Evolutionary conservation across 176 grass and related monocot genomes (phyloP).

Genomic region (Secale cereale): DNA sequence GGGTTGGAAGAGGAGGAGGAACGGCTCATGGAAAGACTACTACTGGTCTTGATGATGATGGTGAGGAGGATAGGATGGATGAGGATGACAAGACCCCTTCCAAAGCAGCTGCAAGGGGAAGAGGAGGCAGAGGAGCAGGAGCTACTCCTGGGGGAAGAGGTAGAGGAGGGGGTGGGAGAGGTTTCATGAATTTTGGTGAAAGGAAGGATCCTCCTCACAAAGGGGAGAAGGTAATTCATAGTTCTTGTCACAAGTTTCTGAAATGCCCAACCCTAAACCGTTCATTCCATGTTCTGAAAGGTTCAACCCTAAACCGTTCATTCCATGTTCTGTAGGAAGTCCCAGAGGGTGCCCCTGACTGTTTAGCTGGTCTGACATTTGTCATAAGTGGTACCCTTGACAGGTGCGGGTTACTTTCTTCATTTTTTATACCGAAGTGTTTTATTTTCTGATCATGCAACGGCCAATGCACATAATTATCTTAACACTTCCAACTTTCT

Average conservation of each 20-base stretch:
- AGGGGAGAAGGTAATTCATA: slow-evolving; percentile 83
- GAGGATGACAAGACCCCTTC: slow-evolving; percentile 38
- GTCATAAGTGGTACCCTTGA: slow-evolving; percentile 98
- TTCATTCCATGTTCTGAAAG: slow-evolving; percentile 30
- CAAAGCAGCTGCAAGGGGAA: slow-evolving; percentile 61
- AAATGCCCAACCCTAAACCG: slow-evolving; percentile 15
- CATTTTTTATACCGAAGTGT: background rate
- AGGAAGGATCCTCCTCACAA: slow-evolving; percentile 97
- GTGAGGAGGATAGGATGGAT: slow-evolving; percentile 37
- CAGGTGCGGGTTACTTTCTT: slow-evolving; percentile 52
- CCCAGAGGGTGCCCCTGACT: slow-evolving; percentile 82
- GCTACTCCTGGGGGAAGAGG: slow-evolving; percentile 66
- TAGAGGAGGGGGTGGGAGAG: slow-evolving; percentile 83
- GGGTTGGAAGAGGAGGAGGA: slow-evolving; percentile 54
- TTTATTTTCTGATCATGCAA: slow-evolving; percentile 11
- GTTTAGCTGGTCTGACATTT: slow-evolving; percentile 91
- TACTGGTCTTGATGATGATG: slow-evolving; percentile 39
- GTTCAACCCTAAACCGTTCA: slow-evolving; percentile 21
- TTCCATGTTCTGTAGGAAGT: slow-evolving; percentile 68
- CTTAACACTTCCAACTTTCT: background rate
- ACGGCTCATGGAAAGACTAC: slow-evolving; percentile 19
- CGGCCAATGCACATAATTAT: slow-evolving; percentile 2
- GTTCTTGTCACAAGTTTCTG: background rate
- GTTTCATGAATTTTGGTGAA: slow-evolving; percentile 98
- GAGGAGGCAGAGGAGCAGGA: slow-evolving; percentile 60